phyloP scores from a whole-genome alignment of 257 asterid genomes.

The Hygrophila difformis region DNA sequence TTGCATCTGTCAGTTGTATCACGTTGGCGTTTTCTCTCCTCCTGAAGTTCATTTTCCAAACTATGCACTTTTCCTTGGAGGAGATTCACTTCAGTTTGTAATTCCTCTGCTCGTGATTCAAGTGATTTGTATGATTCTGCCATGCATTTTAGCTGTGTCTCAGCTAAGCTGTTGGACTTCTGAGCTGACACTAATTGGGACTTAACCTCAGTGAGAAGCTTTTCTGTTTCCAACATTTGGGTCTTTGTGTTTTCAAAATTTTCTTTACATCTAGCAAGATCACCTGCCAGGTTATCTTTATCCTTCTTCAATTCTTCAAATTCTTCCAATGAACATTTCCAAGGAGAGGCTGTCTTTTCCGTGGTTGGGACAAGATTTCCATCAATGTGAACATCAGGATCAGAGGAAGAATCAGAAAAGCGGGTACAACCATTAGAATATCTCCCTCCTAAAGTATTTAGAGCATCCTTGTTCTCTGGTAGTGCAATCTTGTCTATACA shows the following conservation, averaged over 20 bases:
- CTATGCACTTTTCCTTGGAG: conserved; percentile 48
- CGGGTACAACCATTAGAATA: conserved; percentile 49
- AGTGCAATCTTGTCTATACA: conserved; percentile 88
- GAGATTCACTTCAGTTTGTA: conserved; percentile 55
- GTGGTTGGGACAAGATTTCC: conserved; percentile 76
- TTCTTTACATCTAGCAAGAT: conserved; percentile 50
- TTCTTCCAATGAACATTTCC: conserved; percentile 84
- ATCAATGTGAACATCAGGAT: conserved; percentile 67
- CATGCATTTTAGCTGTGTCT: conserved; percentile 97
- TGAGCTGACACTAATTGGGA: conserved; percentile 68
- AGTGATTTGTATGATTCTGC: conserved; percentile 85
- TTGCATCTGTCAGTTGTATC: conserved; percentile 52
- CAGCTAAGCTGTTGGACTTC: conserved; percentile 76
- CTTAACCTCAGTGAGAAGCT: conserved; percentile 70
- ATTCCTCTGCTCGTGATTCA: conserved; percentile 66
- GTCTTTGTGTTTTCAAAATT: conserved; percentile 53
- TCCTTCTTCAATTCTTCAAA: conserved; percentile 74
- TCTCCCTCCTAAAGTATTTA: conserved; percentile 40
- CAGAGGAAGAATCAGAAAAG: conserved; percentile 72
- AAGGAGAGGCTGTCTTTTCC: conserved; percentile 50
- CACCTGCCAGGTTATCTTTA: conserved; percentile 53
- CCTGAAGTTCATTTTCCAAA: conserved; percentile 60
- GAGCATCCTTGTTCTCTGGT: conserved; percentile 62
- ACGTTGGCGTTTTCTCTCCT: conserved; percentile 53
- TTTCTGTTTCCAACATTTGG: conserved; percentile 62